A percentile compares a stretch with the other conserved stretches of the same genome.
Conservation (phyloP, 306 rosid species). For the Vigna reflexopilosa region DNA sequence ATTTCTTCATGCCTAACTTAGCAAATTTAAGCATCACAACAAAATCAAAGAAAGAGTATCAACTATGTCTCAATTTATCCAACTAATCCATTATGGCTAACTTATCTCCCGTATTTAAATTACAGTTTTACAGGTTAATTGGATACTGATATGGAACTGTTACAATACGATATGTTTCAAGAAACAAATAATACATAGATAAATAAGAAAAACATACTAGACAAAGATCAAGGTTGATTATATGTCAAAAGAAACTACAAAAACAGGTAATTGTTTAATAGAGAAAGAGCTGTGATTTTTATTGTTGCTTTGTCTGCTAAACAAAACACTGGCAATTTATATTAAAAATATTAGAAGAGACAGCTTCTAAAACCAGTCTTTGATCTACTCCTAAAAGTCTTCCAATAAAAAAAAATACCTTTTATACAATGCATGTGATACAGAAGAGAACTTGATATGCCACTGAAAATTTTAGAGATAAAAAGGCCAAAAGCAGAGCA, state of each 20-base stretch:
- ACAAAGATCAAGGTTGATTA: background rate
- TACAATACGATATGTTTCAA: constrained; percentile 1
- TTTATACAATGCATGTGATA: background rate
- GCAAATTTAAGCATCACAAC: constrained; percentile 12
- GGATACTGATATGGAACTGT: background rate
- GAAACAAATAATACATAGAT: background rate
- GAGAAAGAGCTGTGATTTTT: constrained; percentile 10
- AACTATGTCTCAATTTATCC: background rate
- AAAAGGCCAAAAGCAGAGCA: background rate
- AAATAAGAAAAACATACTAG: background rate
- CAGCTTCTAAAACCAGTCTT: constrained; percentile 3
- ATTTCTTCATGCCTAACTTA: constrained; percentile 22
- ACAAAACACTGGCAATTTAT: background rate
- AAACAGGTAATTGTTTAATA: background rate
- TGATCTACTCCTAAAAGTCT: constrained; percentile 15
- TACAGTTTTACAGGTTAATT: background rate
- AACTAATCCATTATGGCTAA: constrained; percentile 11
- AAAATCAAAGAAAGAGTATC: constrained; percentile 20
- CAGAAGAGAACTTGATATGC: constrained; percentile 3
- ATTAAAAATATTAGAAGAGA: constrained; percentile 10
- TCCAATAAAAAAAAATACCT: background rate
- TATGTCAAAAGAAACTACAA: constrained; percentile 3
- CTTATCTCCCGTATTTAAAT: constrained; percentile 2
- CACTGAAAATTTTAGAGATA: background rate
- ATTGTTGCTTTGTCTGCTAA: background rate